A percentile compares a stretch with the other conserved stretches of the same genome.
Conservation (phyloP, 768 basidiomycete species). For the Auriscalpium orientale region DNA sequence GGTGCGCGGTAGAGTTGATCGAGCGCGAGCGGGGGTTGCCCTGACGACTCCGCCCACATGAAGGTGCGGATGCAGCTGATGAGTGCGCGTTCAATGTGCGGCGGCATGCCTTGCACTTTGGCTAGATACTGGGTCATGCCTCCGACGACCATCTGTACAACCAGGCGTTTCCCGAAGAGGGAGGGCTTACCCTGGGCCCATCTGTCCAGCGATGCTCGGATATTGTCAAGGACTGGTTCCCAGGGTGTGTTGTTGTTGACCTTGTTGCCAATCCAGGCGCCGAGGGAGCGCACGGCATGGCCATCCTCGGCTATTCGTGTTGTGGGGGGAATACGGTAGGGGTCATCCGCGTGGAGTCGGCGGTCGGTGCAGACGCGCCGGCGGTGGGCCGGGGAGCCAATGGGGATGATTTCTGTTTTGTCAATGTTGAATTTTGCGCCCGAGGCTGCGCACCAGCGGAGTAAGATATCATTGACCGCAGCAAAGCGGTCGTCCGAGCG, state of each 20-base stretch:
- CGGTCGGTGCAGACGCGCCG: background rate
- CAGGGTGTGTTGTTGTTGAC: background rate
- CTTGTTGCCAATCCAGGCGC: slow-evolving; percentile 4
- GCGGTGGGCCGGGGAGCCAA: no score
- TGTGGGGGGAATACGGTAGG: no score
- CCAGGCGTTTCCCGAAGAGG: slow-evolving; percentile 10
- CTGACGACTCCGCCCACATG: slow-evolving; percentile 9
- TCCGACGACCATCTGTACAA: slow-evolving; percentile 17
- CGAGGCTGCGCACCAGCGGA: no score
- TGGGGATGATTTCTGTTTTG: no score
- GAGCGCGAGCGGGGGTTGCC: background rate
- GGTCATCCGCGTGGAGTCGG: background rate
- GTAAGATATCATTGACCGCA: no score
- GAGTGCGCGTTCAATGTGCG: background rate
- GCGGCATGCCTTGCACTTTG: slow-evolving; percentile 22
- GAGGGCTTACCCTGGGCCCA: slow-evolving; percentile 10
- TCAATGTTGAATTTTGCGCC: no score
- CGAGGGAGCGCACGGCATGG: background rate
- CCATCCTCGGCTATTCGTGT: background rate
- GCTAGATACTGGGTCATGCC: slow-evolving; percentile 22
- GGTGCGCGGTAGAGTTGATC: background rate
- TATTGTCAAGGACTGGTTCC: slow-evolving; percentile 7
- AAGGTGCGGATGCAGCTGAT: slow-evolving; percentile 9
- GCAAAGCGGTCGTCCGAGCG: no score
- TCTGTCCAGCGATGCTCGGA: background rate